Evolutionary conservation across 2,329 filamentous ascomycete genomes (phyloP), one percentile per base, ranked within the genome.

Genomic region (Phyllosticta citriasiana): DNA sequence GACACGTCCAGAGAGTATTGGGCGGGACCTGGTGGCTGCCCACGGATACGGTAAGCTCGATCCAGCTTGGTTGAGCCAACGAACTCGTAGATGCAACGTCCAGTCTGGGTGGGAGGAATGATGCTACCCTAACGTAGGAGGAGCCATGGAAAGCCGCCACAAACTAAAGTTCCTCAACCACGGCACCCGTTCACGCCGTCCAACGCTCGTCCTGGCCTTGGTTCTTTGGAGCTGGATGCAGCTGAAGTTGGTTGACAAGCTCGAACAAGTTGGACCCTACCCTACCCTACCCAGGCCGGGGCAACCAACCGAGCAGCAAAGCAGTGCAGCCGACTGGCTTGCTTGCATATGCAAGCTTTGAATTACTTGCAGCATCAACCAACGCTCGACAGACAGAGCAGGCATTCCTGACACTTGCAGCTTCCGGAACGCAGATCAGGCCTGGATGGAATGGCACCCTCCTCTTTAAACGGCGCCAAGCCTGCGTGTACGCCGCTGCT

Each of bases 381-480:
- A 55, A 56, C 59, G 59, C 53, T 52, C 59, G 55, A 56, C 60
- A 55, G 51, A 55, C 60, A 62, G 55, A 57, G 55, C 16, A 51
- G 54, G 27, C 54, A 62, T 62, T 62, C 60, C 60, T 56, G 30
- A 55, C 55, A 52, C 57, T 57, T 55, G 53, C 59, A 57, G 55
- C 52, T 57, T 27, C 19, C 55, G 60, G 60, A 52, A 62, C 60
- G 59, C 59, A 61, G 59, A 61, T 61, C 59, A 53, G 25, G 59
- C 59, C 59, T 62, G 60, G 60, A 62, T 62, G 60, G 60, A 62
- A 62, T 62, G 60, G 35, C 51, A 58, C 55, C 16, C 55, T 55
- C 26, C 30, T 54, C 47, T 57, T 40, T 56, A 62, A 57, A 62
- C 60, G 60, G 60, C 47, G 60, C 60, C 60, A 62, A 62, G 60